A percentile compares a stretch with the other conserved stretches of the same genome.
phyloP scores from a whole-genome alignment of 2,329 filamentous ascomycete genomes.

The Cladophialophora immunda region DNA sequence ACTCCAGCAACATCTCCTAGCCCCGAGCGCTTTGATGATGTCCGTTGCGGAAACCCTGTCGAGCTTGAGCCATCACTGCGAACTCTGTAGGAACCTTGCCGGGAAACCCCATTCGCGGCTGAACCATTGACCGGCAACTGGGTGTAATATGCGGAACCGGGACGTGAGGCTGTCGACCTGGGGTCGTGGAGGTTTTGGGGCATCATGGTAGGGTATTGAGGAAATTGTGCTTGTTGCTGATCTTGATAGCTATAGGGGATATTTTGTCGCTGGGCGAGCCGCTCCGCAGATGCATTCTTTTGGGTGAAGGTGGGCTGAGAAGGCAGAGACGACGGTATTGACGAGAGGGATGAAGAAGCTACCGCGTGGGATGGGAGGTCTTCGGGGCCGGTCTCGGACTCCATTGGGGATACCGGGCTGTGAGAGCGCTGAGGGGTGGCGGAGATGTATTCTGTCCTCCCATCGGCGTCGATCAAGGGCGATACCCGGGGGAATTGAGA shows the following conservation, averaged over 20 bases:
- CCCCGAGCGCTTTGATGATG: constrained; percentile 66
- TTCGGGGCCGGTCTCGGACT: constrained; percentile 24
- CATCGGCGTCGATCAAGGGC: constrained; percentile 34
- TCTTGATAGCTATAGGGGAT: constrained; percentile 56
- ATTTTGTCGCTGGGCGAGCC: constrained; percentile 48
- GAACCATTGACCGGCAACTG: constrained; percentile 52
- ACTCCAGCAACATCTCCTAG: constrained; percentile 66
- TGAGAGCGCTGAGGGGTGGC: constrained; percentile 27
- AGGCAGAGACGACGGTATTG: constrained; percentile 15
- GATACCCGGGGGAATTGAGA: constrained; percentile 34
- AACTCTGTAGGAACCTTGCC: constrained; percentile 61
- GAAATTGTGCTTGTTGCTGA: constrained; percentile 52
- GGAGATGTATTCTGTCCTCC: constrained; percentile 33
- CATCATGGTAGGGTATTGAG: constrained; percentile 55
- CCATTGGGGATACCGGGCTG: constrained; percentile 40
- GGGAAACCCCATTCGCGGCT: constrained; percentile 44
- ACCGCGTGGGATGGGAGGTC: constrained; percentile 26
- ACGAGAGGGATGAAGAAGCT: constrained; percentile 24
- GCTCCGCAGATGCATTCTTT: constrained; percentile 26
- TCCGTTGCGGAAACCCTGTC: constrained; percentile 64
- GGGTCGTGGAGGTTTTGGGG: constrained; percentile 52
- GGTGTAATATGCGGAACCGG: constrained; percentile 59
- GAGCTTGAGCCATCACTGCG: constrained; percentile 67
- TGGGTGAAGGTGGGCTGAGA: constrained; percentile 25
- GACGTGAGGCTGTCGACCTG: constrained; percentile 50